Percentiles rank a stretch among this genome's conserved stretches.
Conservation (phyloP, 2,329 filamentous ascomycete species). For the Meredithiella fracta region DNA sequence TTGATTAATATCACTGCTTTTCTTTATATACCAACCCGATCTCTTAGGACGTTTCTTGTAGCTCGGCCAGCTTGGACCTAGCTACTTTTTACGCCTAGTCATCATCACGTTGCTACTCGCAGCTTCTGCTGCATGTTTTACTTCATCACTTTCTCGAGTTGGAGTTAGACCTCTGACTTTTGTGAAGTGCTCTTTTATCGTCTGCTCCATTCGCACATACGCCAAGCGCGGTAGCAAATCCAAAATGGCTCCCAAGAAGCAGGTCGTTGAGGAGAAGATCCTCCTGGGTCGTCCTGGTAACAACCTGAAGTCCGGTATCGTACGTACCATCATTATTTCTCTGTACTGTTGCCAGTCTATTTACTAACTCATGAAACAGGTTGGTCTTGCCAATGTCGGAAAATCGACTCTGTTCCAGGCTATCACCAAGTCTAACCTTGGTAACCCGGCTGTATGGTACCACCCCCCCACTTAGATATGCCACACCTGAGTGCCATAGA, state of each 20-base stretch:
- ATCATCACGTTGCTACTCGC: slow-evolving; percentile 18
- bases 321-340: slow-evolving; percentile 28
- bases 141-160: slow-evolving; percentile 32
- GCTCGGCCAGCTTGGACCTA: slow-evolving; percentile 4
- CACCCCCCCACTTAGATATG: slow-evolving; percentile 18
- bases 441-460: slow-evolving; percentile 76
- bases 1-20: not conserved
- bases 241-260: slow-evolving; percentile 95
- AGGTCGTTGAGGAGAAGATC: slow-evolving; percentile 82
- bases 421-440: slow-evolving; percentile 92
- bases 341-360: not conserved
- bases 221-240: slow-evolving; percentile 34
- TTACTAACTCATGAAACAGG: slow-evolving; percentile 32
- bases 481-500: slow-evolving; percentile 22
- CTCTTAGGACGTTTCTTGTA: not conserved
- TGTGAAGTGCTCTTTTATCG: slow-evolving; percentile 11
- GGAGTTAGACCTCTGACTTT: slow-evolving; percentile 55
- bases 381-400: slow-evolving; percentile 96
- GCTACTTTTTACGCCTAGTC: not conserved
- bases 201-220: slow-evolving; percentile 37
- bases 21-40: not conserved
- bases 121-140: slow-evolving; percentile 36
- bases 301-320: slow-evolving; percentile 98
- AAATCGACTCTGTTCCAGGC: slow-evolving; percentile 99
- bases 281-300: slow-evolving; percentile 91